Base-by-base conservation (phyloP, 140 eudicot genomes). In the Cichorium intybus region DNA sequence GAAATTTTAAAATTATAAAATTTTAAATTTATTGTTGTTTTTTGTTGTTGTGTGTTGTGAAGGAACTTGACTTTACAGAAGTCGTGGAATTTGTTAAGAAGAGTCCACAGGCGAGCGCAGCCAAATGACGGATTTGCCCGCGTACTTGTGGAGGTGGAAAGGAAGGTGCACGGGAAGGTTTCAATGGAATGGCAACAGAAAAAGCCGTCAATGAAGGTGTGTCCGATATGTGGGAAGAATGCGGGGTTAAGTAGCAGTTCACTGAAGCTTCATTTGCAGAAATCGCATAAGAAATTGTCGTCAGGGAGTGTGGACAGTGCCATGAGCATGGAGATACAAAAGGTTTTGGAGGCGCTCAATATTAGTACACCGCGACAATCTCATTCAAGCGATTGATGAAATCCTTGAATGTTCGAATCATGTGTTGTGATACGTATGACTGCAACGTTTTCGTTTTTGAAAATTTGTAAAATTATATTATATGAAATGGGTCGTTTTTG, bases 221-320 rank as follows among this genome's bases (percentile, higher is more conserved):
- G 97, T 73, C 95, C 97, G 0, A 78, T 94, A 24, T 94, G 99
- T 62, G 97, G 95, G 39, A 94, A 94, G 81, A 86, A 89, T 22
- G 84, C 96, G 18, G 97, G 95, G 8, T 69, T 94, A 74, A 94
- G 99, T 80, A 94, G 85, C 74, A 89, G 88, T 69, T 94, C 99
- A 5, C 68, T 94, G 74, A 86, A 86, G 80, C 95, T 94, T 62
- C 99, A 94, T 71, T 55, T 89, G 73, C 97, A 89, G 83, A 94
- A 94, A 71, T 85, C 93, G 1, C 99, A 94, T 74, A 94, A 78
- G 78, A 89, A 84, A 33, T 80, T 94, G 35, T 94, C 95, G 0
- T 86, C 95, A 0, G 99, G 99, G 27, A 94, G 99, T 52, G 99
- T 94, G 60, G 99, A 94, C 75, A 89, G 99, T 71, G 99, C 99